A percentile compares a stretch with the other conserved stretches of the same genome.
Evolutionary conservation across 2,329 filamentous ascomycete genomes (phyloP).

Genomic region (Ophiocordyceps camponoti-saundersi): DNA sequence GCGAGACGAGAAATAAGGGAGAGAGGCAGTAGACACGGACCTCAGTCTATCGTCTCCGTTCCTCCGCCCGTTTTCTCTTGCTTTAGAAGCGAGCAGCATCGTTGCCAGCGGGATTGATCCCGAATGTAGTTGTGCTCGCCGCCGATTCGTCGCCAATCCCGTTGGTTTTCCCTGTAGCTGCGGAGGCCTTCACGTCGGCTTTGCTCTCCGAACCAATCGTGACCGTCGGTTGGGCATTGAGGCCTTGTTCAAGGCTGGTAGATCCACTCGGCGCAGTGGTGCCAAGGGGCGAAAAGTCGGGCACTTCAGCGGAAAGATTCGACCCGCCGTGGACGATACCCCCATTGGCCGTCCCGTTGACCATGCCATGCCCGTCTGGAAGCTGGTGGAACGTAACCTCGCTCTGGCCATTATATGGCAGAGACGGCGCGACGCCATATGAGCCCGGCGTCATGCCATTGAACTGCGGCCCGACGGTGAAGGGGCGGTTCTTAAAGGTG

Average conservation of each 20-base stretch:
- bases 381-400: conserved; percentile 13
- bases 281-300: conserved; percentile 21
- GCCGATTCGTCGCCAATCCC: conserved; percentile 1
- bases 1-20: too few species aligned
- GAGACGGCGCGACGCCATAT: conserved; percentile 13
- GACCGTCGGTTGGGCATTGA: background rate
- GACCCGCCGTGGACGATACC: conserved; percentile 8
- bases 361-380: conserved; percentile 19
- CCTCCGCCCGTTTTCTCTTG: too few species aligned
- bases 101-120: background rate
- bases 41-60: background rate
- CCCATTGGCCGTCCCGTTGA: conserved; percentile 11
- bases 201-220: background rate
- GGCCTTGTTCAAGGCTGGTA: background rate
- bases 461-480: conserved; percentile 12
- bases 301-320: conserved; percentile 21
- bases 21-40: background rate
- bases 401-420: conserved; percentile 11
- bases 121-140: conserved; percentile 1
- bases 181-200: background rate
- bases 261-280: conserved; percentile 1
- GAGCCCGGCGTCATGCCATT: conserved; percentile 14
- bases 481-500: conserved; percentile 17
- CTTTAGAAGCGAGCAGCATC: too few species aligned
- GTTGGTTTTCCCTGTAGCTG: conserved; percentile 1